These are phyloP conservation scores for Microthlaspi erraticum DNA, from an alignment of 345 rosid genomes.

Conservation along the genomic window DNA sequence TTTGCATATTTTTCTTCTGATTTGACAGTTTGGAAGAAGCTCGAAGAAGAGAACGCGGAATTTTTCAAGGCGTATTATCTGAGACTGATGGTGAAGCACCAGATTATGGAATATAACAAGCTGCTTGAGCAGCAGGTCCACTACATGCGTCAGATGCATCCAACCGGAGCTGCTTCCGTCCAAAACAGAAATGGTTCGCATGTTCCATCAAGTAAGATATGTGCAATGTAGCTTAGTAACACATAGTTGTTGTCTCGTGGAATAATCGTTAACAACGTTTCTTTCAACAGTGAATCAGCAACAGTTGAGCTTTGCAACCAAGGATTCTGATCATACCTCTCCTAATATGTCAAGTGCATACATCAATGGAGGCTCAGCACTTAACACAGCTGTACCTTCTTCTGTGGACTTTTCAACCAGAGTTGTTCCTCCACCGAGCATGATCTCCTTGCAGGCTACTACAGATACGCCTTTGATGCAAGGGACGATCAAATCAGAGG, in stretches of 20 bases:
- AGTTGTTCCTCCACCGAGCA: slow-evolving; percentile 56
- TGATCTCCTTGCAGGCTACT: slow-evolving; percentile 65
- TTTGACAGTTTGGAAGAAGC: slow-evolving; percentile 92
- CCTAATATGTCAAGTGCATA: slow-evolving; percentile 54
- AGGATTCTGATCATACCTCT: slow-evolving; percentile 50
- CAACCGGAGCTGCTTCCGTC: slow-evolving; percentile 55
- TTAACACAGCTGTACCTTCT: slow-evolving; percentile 55
- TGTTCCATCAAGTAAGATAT: slow-evolving; percentile 62
- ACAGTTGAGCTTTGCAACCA: slow-evolving; percentile 57
- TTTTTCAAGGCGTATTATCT: slow-evolving; percentile 90
- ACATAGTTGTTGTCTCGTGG: too few species aligned
- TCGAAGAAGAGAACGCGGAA: slow-evolving; percentile 89
- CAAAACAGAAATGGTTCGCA: slow-evolving; percentile 70
- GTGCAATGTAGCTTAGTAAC: not conserved
- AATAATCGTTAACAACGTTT: not conserved
- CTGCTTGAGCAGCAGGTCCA: slow-evolving; percentile 83
- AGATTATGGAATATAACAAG: slow-evolving; percentile 82
- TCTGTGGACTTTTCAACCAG: slow-evolving; percentile 64
- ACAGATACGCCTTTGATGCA: slow-evolving; percentile 68
- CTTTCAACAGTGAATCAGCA: slow-evolving; percentile 62
- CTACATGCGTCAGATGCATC: slow-evolving; percentile 69
- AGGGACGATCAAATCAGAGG: slow-evolving; percentile 70
- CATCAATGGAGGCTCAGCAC: slow-evolving; percentile 62
- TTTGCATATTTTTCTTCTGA: slow-evolving; percentile 11
- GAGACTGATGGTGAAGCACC: slow-evolving; percentile 82